A percentile compares a stretch with the other conserved stretches of the same genome.
These are phyloP conservation scores for barrel medic (Medicago truncatula) DNA, from an alignment of 306 rosid genomes.

Conservation along the genomic window DNA sequence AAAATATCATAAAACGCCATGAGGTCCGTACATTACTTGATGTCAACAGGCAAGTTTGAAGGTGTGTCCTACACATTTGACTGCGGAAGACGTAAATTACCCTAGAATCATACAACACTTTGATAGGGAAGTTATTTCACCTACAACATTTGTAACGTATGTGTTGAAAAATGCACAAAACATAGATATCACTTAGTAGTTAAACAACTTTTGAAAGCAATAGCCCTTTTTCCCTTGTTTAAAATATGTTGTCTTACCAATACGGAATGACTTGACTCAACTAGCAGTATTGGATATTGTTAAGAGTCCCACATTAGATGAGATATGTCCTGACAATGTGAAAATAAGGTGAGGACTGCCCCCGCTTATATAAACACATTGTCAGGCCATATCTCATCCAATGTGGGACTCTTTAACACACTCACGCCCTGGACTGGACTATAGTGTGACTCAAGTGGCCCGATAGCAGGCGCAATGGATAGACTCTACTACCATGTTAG, in stretches of 20 bases:
- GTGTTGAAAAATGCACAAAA: slow-evolving; percentile 21
- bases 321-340: no score
- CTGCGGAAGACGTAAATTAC: slow-evolving; percentile 13
- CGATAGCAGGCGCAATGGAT: no score
- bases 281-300: not conserved
- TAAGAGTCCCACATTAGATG: no score
- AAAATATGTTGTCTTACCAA: slow-evolving; percentile 19
- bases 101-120: slow-evolving; percentile 1
- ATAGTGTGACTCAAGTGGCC: no score
- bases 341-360: no score
- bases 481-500: no score
- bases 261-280: slow-evolving; percentile 28
- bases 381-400: no score
- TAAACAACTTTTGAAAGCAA: not conserved
- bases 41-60: slow-evolving; percentile 22
- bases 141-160: slow-evolving; percentile 17
- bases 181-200: slow-evolving; percentile 17
- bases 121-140: slow-evolving; percentile 10
- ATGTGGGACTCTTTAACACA: no score
- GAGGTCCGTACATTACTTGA: not conserved
- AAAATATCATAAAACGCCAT: slow-evolving; percentile 27
- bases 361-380: no score
- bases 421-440: not conserved
- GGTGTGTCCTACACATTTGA: slow-evolving; percentile 23
- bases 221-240: slow-evolving; percentile 6